phyloP scores from a whole-genome alignment of 2,329 filamentous ascomycete genomes.

The Exophiala aquamarina region DNA sequence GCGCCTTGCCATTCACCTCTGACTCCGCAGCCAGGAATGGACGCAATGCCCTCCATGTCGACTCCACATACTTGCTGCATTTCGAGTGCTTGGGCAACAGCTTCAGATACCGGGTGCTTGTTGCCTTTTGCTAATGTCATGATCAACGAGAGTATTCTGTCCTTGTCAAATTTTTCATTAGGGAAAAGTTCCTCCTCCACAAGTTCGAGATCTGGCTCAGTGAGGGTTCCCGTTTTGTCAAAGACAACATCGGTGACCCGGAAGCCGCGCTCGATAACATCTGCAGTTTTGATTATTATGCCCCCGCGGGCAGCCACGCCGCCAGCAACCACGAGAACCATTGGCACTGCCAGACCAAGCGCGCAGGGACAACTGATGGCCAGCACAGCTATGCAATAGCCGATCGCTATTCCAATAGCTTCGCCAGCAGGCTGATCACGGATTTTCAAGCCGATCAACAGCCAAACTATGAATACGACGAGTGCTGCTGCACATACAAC shows the following conservation, averaged over 20 bases:
- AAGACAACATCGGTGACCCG: constrained; percentile 68
- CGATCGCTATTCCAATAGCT: constrained; percentile 62
- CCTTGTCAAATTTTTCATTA: constrained; percentile 1
- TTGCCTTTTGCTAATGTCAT: constrained; percentile 29
- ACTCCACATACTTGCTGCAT: constrained; percentile 12
- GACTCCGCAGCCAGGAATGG: constrained; percentile 33
- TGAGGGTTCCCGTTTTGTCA: constrained; percentile 79
- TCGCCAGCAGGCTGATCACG: constrained; percentile 41
- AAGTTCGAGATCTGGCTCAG: constrained; percentile 54
- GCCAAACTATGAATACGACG: constrained; percentile 64
- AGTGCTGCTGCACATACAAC: constrained; percentile 58
- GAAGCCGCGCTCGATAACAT: constrained; percentile 62
- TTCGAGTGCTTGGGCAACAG: constrained; percentile 47
- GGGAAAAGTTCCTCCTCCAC: constrained; percentile 27
- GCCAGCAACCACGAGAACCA: constrained; percentile 73
- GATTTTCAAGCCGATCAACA: constrained; percentile 54
- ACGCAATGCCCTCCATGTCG: constrained; percentile 27
- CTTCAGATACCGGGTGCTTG: constrained; percentile 54
- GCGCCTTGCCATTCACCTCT: constrained; percentile 14
- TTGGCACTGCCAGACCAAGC: constrained; percentile 72
- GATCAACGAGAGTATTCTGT: too few relatives aligned
- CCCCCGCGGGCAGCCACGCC: constrained; percentile 65
- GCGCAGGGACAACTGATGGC: constrained; percentile 78
- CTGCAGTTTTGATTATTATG: constrained; percentile 68
- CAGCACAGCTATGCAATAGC: constrained; percentile 69